Evolutionary conservation across 805 yeast species (phyloP).

Genomic region (Yarrowia yakushimensis): DNA sequence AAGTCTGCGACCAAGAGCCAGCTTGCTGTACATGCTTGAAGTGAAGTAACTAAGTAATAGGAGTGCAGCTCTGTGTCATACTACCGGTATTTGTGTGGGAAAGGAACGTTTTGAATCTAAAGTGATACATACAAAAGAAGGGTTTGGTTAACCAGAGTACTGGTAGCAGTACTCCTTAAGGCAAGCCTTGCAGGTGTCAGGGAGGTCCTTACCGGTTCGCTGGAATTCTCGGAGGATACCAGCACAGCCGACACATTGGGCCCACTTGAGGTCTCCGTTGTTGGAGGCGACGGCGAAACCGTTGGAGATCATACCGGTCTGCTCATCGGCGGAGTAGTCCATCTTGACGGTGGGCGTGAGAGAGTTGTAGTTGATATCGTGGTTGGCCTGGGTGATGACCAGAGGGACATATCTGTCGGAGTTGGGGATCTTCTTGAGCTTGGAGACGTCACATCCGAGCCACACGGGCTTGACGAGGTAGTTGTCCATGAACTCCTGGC

Average conservation of each 20-base stretch:
- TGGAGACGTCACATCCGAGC: conserved; percentile 59
- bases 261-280: conserved; percentile 68
- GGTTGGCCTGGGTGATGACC: conserved; percentile 72
- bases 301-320: conserved; percentile 59
- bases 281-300: conserved; percentile 73
- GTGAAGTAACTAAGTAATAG: not conserved
- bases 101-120: not conserved
- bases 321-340: conserved; percentile 57
- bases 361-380: conserved; percentile 60
- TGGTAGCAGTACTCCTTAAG: conserved; percentile 65
- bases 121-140: not conserved
- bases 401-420: conserved; percentile 62
- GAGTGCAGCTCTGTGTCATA: no score
- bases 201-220: conserved; percentile 55
- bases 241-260: conserved; percentile 81
- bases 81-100: no score
- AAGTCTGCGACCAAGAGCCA: no score
- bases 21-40: no score
- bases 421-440: conserved; percentile 61
- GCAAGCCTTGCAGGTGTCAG: conserved; percentile 70
- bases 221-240: conserved; percentile 77
- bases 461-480: conserved; percentile 76
- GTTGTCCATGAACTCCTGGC: conserved; percentile 62
- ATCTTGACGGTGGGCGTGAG: conserved; percentile 70
- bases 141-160: not conserved